These are phyloP conservation scores for Glomus cerebriforme DNA, from an alignment of 192 early-diverging fungal genomes.

Conservation along the genomic window DNA sequence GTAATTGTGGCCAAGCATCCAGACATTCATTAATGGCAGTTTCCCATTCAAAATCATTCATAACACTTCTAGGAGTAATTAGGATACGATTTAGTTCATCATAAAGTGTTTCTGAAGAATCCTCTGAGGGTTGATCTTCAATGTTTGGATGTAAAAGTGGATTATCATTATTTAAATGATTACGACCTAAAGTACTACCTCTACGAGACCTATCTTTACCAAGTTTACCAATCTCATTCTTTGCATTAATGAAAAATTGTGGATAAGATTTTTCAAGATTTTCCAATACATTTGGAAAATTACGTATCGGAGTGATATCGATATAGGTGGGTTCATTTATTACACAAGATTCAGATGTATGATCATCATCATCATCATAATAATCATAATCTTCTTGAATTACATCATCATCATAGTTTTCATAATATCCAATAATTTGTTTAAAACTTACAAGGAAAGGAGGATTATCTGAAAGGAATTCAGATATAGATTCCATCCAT, in stretches of 20 bases:
- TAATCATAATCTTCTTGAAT: constrained; percentile 9
- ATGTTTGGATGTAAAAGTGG: not conserved
- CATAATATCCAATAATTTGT: constrained; percentile 42
- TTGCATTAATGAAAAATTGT: constrained; percentile 46
- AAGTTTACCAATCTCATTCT: not conserved
- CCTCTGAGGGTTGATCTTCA: not conserved
- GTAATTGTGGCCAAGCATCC: constrained; percentile 29
- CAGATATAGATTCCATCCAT: constrained; percentile 37
- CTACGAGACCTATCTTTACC: not conserved
- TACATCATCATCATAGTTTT: constrained; percentile 28
- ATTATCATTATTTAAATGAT: not conserved
- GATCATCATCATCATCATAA: constrained; percentile 29
- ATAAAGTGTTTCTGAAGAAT: constrained; percentile 10
- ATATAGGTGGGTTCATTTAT: constrained; percentile 17
- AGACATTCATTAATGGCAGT: constrained; percentile 32
- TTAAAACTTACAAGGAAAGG: constrained; percentile 40
- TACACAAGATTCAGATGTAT: not conserved
- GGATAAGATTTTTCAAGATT: constrained; percentile 31
- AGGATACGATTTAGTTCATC: constrained; percentile 33
- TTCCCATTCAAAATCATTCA: constrained; percentile 44
- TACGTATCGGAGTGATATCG: constrained; percentile 36
- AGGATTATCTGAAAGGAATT: constrained; percentile 27
- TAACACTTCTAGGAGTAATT: constrained; percentile 7
- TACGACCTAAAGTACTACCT: not conserved
- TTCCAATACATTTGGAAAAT: constrained; percentile 31